phyloP scores from a whole-genome alignment of 192 early-diverging fungal species.

The Podila horticola region DNA sequence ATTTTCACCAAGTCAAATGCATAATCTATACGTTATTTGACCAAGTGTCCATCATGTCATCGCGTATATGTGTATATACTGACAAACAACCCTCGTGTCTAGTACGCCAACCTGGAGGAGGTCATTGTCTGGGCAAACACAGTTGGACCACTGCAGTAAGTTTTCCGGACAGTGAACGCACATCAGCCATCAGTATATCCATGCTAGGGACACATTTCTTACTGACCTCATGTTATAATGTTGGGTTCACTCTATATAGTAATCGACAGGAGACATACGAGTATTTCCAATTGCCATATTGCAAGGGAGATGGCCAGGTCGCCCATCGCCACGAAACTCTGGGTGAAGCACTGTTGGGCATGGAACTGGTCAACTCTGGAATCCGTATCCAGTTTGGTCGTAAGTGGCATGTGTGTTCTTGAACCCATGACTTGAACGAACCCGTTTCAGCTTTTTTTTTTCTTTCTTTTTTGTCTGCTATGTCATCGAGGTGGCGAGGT shows the following conservation, averaged over 20 bases:
- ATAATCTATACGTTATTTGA: too few relatives aligned
- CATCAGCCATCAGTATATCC: constrained; percentile 31
- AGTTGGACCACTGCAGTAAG: constrained; percentile 60
- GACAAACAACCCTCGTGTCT: neutral
- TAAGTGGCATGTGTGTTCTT: constrained; percentile 33
- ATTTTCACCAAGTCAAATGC: neutral
- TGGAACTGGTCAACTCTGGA: constrained; percentile 79
- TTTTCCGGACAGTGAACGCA: neutral
- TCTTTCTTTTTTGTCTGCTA: too few relatives aligned
- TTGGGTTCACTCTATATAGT: constrained; percentile 1
- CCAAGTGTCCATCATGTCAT: neutral
- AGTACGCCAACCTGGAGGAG: constrained; percentile 71
- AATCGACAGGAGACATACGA: constrained; percentile 84
- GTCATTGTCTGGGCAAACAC: constrained; percentile 80
- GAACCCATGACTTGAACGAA: neutral
- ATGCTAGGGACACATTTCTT: too few relatives aligned
- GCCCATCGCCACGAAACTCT: constrained; percentile 84
- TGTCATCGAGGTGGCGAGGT: neutral
- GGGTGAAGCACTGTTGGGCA: constrained; percentile 81
- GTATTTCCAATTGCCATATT: constrained; percentile 79
- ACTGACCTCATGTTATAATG: neutral
- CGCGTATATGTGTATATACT: neutral
- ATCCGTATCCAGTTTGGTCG: constrained; percentile 73
- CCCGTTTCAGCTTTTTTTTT: constrained; percentile 1
- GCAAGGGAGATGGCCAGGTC: constrained; percentile 65